Percentiles rank a stretch among this genome's conserved stretches.
Evolutionary conservation across 139 green algal genomes (phyloP).

Genomic region (Chlamydomonas incerta): DNA sequence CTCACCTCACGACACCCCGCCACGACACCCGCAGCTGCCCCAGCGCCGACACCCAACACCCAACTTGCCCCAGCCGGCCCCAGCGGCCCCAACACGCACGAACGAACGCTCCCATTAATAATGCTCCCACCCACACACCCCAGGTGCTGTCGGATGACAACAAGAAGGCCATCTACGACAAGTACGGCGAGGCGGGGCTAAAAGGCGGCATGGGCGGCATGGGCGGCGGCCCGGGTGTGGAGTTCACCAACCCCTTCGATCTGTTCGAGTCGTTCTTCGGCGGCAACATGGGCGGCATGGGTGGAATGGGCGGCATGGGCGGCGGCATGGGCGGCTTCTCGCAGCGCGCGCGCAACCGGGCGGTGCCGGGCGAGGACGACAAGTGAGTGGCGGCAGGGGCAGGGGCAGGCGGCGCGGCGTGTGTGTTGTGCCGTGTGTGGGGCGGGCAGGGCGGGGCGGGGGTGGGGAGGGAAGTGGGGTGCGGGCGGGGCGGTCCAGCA

Average conservation of each 20-base stretch:
- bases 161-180: slow-evolving; percentile 96
- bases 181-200: slow-evolving; percentile 95
- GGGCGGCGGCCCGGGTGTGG: slow-evolving; percentile 55
- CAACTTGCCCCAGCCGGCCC: no score
- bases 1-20: no score
- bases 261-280: slow-evolving; percentile 99
- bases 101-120: no score
- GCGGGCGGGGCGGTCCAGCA: background rate
- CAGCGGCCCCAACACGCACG: no score
- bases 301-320: slow-evolving; percentile 58
- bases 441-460: background rate
- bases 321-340: slow-evolving; percentile 55
- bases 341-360: background rate
- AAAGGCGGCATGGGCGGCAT: slow-evolving; percentile 87
- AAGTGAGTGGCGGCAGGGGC: slow-evolving; percentile 49
- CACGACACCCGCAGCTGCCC: no score
- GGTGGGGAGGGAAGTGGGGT: background rate
- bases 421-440: no score
- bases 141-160: slow-evolving; percentile 97
- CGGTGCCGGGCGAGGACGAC: slow-evolving; percentile 86
- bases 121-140: background rate
- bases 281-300: slow-evolving; percentile 57
- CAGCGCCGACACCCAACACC: no score
- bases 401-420: no score
- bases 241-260: slow-evolving; percentile 97